Conservation (phyloP, 2,329 filamentous ascomycete species). For the Colletotrichum sp. region DNA sequence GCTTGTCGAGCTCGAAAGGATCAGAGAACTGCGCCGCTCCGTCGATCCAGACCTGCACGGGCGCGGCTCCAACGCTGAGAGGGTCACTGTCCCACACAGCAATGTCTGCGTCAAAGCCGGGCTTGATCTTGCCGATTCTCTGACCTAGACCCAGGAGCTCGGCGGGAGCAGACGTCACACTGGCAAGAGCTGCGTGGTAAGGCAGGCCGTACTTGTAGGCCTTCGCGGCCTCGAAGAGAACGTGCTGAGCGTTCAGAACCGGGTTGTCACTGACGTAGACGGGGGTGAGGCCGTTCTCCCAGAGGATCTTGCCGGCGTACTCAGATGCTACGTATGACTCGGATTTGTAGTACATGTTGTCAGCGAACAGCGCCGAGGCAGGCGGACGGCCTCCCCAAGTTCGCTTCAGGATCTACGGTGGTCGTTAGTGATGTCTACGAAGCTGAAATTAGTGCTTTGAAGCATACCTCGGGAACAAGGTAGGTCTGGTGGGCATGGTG, state of each 20-base stretch:
- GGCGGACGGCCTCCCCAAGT: conserved; percentile 58
- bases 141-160: conserved; percentile 61
- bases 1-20: conserved; percentile 60
- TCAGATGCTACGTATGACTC: conserved; percentile 70
- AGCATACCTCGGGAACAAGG: conserved; percentile 64
- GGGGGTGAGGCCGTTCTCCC: conserved; percentile 67
- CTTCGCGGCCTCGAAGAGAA: conserved; percentile 69
- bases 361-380: conserved; percentile 70
- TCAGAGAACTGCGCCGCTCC: conserved; percentile 61
- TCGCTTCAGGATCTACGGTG: conserved; percentile 54
- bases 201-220: conserved; percentile 64
- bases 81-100: conserved; percentile 69
- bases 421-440: neutral
- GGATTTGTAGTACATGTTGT: conserved; percentile 76
- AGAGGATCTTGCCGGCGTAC: conserved; percentile 69
- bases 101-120: conserved; percentile 66
- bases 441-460: neutral
- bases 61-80: conserved; percentile 62
- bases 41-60: conserved; percentile 69
- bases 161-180: conserved; percentile 64
- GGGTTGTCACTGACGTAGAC: conserved; percentile 77
- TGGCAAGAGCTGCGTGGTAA: conserved; percentile 62
- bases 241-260: conserved; percentile 72
- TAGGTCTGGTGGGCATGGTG: conserved; percentile 74
- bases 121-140: conserved; percentile 64